Conservation (phyloP, 2,329 filamentous ascomycete species). For the Beauveria australis region DNA sequence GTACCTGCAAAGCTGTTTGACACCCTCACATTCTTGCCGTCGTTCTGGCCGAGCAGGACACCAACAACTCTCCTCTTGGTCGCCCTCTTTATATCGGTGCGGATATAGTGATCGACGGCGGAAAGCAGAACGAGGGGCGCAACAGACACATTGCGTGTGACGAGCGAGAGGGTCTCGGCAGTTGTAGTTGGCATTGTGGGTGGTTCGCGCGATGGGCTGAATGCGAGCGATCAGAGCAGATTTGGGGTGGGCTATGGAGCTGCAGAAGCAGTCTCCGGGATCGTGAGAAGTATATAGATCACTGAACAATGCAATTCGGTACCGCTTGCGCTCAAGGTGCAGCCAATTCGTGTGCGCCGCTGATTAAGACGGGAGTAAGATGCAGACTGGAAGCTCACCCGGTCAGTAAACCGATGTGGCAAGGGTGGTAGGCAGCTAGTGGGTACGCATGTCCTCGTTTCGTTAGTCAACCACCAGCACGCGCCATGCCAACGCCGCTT, state of each 20-base stretch:
- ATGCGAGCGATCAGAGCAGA: not conserved
- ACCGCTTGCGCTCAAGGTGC: not conserved
- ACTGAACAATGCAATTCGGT: not conserved
- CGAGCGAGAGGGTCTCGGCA: conserved; percentile 90
- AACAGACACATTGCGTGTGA: conserved; percentile 91
- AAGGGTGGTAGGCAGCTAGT: conserved; percentile 10
- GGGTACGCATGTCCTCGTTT: conserved; percentile 11
- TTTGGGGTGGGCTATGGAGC: not conserved
- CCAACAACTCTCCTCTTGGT: conserved; percentile 79
- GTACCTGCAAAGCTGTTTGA: conserved; percentile 98
- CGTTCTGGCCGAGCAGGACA: conserved; percentile 89
- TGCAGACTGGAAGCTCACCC: conserved; percentile 4
- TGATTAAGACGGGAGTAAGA: conserved; percentile 6
- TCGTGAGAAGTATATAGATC: not conserved
- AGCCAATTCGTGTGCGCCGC: not conserved
- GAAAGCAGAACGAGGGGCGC: conserved; percentile 96
- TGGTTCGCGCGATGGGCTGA: not conserved
- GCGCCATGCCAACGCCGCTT: not conserved
- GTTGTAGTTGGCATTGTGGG: conserved; percentile 86
- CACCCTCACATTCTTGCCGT: conserved; percentile 90
- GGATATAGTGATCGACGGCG: conserved; percentile 96
- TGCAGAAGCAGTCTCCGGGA: not conserved
- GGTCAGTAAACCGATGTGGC: not conserved
- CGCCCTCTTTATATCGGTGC: conserved; percentile 75
- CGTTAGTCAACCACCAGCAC: conserved; percentile 7